Evolutionary conservation across 768 basidiomycete genomes (phyloP).

Genomic region (Lentinula sp.): DNA sequence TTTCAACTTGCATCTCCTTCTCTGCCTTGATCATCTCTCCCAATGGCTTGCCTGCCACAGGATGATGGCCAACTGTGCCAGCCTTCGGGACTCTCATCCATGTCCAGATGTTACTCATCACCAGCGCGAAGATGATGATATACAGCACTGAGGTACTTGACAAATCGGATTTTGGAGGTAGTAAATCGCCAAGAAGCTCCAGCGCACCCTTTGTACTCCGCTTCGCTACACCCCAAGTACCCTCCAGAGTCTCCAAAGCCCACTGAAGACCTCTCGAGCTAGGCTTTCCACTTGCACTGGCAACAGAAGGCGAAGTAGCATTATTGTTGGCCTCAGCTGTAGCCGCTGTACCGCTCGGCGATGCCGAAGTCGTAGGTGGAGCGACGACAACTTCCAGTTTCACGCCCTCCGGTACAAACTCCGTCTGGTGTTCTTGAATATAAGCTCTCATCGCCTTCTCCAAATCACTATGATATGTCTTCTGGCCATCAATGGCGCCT

Average conservation of each 20-base stretch:
- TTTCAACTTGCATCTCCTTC: constrained; percentile 36
- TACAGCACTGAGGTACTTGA: constrained; percentile 66
- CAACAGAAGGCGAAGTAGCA: constrained; percentile 12
- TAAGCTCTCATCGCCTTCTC: constrained; percentile 83
- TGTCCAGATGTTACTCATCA: constrained; percentile 75
- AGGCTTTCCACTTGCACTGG: constrained; percentile 26
- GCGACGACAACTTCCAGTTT: constrained; percentile 52
- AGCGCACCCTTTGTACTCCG: constrained; percentile 67
- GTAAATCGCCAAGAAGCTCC: constrained; percentile 73
- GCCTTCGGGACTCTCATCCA: constrained; percentile 29
- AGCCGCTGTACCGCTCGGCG: constrained; percentile 24
- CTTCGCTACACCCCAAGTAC: constrained; percentile 63
- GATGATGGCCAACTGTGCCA: constrained; percentile 8
- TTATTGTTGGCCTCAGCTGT: constrained; percentile 7
- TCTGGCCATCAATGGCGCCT: constrained; percentile 89
- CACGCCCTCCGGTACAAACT: constrained; percentile 83
- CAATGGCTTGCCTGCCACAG: background rate
- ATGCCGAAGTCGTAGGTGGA: constrained; percentile 35
- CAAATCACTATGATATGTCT: constrained; percentile 75
- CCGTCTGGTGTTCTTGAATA: constrained; percentile 82
- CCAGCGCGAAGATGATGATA: constrained; percentile 64
- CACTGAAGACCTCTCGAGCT: constrained; percentile 74
- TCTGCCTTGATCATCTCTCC: constrained; percentile 37
- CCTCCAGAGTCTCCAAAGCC: constrained; percentile 84
- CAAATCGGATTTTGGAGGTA: constrained; percentile 57